These are phyloP conservation scores for Pseudophaeomoniella oleicola DNA, from an alignment of 2,329 filamentous ascomycete species.

Conservation along the genomic window DNA sequence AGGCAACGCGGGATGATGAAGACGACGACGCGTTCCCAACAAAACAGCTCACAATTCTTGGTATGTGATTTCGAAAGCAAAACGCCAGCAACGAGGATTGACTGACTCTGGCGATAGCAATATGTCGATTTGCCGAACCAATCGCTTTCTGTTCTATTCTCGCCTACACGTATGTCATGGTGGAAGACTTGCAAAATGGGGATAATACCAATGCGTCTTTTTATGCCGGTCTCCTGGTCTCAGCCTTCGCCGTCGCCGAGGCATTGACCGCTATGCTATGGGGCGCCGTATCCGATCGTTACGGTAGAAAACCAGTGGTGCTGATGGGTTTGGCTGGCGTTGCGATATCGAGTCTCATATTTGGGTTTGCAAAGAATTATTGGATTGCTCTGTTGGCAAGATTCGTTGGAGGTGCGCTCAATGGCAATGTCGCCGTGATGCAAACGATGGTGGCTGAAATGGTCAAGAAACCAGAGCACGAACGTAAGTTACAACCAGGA, in stretches of 20 bases:
- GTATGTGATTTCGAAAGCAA: slow-evolving; percentile 12
- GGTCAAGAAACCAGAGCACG: slow-evolving; percentile 42
- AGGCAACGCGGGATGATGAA: too few relatives aligned
- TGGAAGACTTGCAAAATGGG: slow-evolving; percentile 22
- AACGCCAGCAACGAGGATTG: not conserved
- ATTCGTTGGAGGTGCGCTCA: slow-evolving; percentile 46
- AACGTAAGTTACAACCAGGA: slow-evolving; percentile 15
- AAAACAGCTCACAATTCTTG: slow-evolving; percentile 30
- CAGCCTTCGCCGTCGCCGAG: slow-evolving; percentile 29
- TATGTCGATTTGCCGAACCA: slow-evolving; percentile 31
- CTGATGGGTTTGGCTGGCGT: slow-evolving; percentile 21
- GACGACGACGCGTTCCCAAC: slow-evolving; percentile 25
- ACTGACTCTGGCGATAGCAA: slow-evolving; percentile 16
- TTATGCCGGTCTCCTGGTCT: slow-evolving; percentile 18
- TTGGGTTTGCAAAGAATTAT: slow-evolving; percentile 25
- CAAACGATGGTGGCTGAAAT: slow-evolving; percentile 60
- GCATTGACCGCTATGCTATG: slow-evolving; percentile 28
- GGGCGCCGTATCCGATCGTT: slow-evolving; percentile 26
- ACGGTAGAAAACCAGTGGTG: slow-evolving; percentile 21
- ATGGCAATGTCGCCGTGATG: slow-evolving; percentile 62
- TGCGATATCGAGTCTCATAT: slow-evolving; percentile 26
- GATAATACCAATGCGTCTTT: slow-evolving; percentile 12
- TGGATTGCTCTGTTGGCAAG: slow-evolving; percentile 29
- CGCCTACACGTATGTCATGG: slow-evolving; percentile 30
- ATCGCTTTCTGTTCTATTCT: slow-evolving; percentile 33